A percentile compares a stretch with the other conserved stretches of the same genome.
These are phyloP conservation scores for Cladosporium sp. DNA, from an alignment of 2,329 filamentous ascomycete genomes.

Conservation along the genomic window DNA sequence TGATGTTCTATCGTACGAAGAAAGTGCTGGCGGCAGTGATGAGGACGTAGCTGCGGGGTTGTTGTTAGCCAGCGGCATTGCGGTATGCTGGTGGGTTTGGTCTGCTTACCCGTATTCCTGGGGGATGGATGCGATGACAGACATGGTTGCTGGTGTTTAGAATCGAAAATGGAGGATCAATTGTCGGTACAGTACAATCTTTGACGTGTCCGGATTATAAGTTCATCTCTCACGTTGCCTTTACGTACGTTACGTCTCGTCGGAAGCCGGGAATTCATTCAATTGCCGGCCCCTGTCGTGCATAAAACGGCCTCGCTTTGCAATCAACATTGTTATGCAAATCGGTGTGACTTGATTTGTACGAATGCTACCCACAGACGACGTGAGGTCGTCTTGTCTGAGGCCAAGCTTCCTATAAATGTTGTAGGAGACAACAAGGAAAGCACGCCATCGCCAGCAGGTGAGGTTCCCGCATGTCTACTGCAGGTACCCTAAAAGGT, in stretches of 20 bases:
- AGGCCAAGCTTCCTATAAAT: background rate
- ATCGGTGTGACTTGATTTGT: background rate
- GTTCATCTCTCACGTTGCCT: background rate
- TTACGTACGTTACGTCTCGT: background rate
- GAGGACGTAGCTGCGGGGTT: constrained; percentile 53
- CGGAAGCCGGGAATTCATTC: constrained; percentile 1
- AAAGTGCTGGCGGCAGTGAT: constrained; percentile 56
- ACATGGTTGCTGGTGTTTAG: constrained; percentile 8
- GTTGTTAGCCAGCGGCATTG: constrained; percentile 16
- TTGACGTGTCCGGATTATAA: background rate
- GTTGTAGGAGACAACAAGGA: background rate
- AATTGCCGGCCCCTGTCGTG: background rate
- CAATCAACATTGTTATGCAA: background rate
- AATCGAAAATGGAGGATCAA: background rate
- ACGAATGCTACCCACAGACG: background rate
- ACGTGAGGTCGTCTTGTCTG: background rate
- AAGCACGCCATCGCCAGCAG: background rate
- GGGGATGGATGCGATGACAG: constrained; percentile 37
- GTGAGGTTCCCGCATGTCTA: background rate
- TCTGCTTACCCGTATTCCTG: constrained; percentile 50
- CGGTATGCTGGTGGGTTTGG: background rate
- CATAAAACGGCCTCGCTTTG: background rate
- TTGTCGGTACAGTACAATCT: background rate
- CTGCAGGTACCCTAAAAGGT: constrained; percentile 5
- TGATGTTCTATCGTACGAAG: constrained; percentile 36